These are phyloP conservation scores for Neonectria punicea DNA, from an alignment of 2,329 filamentous ascomycete genomes.

Conservation along the genomic window DNA sequence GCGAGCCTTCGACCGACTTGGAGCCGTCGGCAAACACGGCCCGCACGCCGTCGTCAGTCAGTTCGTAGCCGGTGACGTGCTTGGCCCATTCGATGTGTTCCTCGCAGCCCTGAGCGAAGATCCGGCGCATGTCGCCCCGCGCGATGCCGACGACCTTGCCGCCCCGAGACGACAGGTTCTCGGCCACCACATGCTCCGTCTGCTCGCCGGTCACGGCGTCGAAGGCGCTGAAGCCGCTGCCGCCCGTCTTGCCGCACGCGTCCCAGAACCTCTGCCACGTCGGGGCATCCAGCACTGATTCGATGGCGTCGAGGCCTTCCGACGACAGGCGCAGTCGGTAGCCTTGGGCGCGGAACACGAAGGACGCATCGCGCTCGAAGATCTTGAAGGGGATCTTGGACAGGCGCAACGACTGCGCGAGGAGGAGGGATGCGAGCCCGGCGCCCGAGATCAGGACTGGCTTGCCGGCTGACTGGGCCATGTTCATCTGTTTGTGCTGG, in stretches of 20 bases:
- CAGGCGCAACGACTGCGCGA: conserved; percentile 55
- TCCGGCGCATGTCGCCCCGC: conserved; percentile 69
- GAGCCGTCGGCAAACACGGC: conserved; percentile 70
- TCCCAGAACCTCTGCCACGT: conserved; percentile 67
- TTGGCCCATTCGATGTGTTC: conserved; percentile 64
- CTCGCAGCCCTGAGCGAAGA: conserved; percentile 68
- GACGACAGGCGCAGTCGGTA: conserved; percentile 68
- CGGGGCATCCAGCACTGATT: conserved; percentile 62
- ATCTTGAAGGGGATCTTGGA: conserved; percentile 62
- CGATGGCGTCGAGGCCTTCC: conserved; percentile 69
- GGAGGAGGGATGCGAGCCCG: conserved; percentile 55
- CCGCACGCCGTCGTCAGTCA: conserved; percentile 63
- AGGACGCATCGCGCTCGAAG: conserved; percentile 64
- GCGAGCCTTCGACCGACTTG: conserved; percentile 65
- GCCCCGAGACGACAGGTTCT: conserved; percentile 60
- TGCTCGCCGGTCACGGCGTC: conserved; percentile 64
- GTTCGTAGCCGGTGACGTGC: conserved; percentile 68
- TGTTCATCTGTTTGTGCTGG: neutral
- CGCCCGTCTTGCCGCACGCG: conserved; percentile 68
- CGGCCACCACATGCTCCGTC: conserved; percentile 42
- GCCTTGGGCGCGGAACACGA: conserved; percentile 68
- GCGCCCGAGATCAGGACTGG: conserved; percentile 57
- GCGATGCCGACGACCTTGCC: conserved; percentile 71
- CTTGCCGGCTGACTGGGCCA: conserved; percentile 36
- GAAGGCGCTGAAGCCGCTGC: conserved; percentile 60